Evolutionary conservation across 495 filamentous ascomycete species (phyloP).

Genomic region (Apodospora peruviana): DNA sequence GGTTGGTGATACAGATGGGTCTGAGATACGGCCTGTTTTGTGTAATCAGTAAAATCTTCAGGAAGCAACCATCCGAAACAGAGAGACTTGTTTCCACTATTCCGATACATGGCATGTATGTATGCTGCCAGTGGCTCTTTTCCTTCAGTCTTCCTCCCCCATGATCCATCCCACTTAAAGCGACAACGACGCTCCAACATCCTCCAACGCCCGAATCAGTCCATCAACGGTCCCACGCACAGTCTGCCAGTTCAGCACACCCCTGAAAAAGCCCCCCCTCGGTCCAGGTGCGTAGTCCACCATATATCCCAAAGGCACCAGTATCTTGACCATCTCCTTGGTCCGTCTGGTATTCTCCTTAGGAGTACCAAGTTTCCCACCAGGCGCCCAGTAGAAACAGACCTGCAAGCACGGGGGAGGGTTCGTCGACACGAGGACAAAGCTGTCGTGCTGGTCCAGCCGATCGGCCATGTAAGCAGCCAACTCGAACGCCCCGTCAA

Average conservation of each 20-base stretch:
- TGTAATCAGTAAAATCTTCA: too few relatives aligned
- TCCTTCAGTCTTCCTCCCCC: too few relatives aligned
- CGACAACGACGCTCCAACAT: too few relatives aligned
- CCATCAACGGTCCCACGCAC: constrained; percentile 67
- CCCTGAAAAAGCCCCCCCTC: constrained; percentile 78
- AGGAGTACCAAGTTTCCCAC: constrained; percentile 43
- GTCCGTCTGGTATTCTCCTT: constrained; percentile 67
- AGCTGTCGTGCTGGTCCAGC: constrained; percentile 48
- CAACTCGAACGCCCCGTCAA: constrained; percentile 63
- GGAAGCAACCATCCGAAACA: too few relatives aligned
- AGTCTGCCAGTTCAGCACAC: constrained; percentile 78
- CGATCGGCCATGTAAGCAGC: constrained; percentile 60
- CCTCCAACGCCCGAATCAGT: constrained; percentile 67
- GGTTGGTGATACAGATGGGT: too few relatives aligned
- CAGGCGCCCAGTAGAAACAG: constrained; percentile 80
- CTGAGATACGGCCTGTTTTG: too few relatives aligned
- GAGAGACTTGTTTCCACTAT: too few relatives aligned
- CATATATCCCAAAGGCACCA: constrained; percentile 80
- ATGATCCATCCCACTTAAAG: too few relatives aligned
- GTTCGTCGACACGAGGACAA: constrained; percentile 65
- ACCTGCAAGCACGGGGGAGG: constrained; percentile 89
- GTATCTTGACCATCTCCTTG: constrained; percentile 53
- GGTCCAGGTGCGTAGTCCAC: constrained; percentile 83
- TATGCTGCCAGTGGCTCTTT: too few relatives aligned
- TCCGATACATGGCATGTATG: too few relatives aligned